These are phyloP conservation scores for Aspergillus sclerotiicarbonarius DNA, from an alignment of 495 filamentous ascomycete genomes.

Conservation along the genomic window DNA sequence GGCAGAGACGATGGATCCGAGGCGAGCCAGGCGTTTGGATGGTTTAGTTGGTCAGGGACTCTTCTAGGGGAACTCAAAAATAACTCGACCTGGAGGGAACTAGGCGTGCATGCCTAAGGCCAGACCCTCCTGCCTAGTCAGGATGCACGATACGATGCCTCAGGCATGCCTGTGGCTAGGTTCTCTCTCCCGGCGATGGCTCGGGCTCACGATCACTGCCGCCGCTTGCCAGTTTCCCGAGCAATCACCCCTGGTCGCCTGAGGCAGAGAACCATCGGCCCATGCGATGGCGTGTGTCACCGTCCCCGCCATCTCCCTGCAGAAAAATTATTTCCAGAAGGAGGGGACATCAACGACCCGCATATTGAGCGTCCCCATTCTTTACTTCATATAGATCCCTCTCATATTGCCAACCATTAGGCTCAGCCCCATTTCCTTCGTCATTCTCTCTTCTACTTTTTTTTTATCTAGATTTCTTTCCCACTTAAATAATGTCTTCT, in stretches of 20 bases:
- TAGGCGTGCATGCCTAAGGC: constrained; percentile 17
- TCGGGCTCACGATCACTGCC: too few relatives aligned
- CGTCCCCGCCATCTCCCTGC: neutral
- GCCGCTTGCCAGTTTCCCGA: neutral
- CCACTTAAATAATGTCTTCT: neutral
- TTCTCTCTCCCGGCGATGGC: neutral
- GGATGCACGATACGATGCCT: neutral
- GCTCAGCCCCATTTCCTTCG: neutral
- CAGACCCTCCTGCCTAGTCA: constrained; percentile 1
- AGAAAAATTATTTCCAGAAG: neutral
- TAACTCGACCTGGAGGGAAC: constrained; percentile 7
- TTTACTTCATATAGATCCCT: neutral
- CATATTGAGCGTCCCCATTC: neutral
- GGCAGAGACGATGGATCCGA: constrained; percentile 2
- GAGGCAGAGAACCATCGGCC: neutral
- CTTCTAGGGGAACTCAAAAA: constrained; percentile 21
- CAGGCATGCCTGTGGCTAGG: constrained; percentile 9
- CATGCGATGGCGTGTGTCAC: too few relatives aligned
- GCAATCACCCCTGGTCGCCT: neutral
- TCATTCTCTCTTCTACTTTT: neutral
- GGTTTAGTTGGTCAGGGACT: constrained; percentile 22
- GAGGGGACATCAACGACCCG: neutral
- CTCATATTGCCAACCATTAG: neutral
- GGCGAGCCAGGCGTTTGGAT: constrained; percentile 5
- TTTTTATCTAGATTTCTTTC: neutral